Base-by-base conservation (phyloP, 768 basidiomycete genomes). In the Lyophyllum atratum region DNA sequence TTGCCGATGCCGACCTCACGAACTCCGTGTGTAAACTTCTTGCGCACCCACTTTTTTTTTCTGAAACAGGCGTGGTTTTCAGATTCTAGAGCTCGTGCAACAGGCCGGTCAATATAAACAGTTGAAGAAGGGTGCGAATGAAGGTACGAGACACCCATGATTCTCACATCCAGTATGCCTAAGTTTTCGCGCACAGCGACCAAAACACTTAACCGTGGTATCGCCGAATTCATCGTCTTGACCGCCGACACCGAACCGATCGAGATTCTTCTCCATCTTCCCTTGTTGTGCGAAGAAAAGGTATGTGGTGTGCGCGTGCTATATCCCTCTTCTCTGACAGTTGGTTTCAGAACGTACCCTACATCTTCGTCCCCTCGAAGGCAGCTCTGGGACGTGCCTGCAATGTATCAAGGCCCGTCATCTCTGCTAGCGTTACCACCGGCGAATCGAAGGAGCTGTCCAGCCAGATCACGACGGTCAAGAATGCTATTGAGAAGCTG, bases 61-160 rank as follows among this genome's bases (percentile, higher is more conserved):
- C 53, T 49, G 15, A 52, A 59, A 56, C 40, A 46, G 33, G 19
- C 10, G 14, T 31, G 28, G 17, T 39, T 14, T 33, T 19, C 65
- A 96, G 94, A 97, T 98, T 68, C 83, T 99, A 53, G 96, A 98
- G 68, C 81, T 98, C 55, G 90, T 97, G 29, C 93, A 97, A 71
- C 92, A 96, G 75, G 95, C 96, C 40, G 80, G 85, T n/a, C 90
- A 95, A 74, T 97, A 96, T 80, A 98, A 98, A 77, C 95, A 98
- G 74, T 78, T 98, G 47, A 98, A 98, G 79, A 98, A 98, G 79
- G 96, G 97, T 59, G 97, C 97, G 42, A 99, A 99, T 75, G 97
- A 99, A 85, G 92, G 93, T 92, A 48, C 33, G 80, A 67, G 37
- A 17, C 26, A 50, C 29, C n/a, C n/a, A 7, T 15, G 2, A 25